phyloP scores from a whole-genome alignment of 495 filamentous ascomycete genomes.

The Mytilinidion resinicola region DNA sequence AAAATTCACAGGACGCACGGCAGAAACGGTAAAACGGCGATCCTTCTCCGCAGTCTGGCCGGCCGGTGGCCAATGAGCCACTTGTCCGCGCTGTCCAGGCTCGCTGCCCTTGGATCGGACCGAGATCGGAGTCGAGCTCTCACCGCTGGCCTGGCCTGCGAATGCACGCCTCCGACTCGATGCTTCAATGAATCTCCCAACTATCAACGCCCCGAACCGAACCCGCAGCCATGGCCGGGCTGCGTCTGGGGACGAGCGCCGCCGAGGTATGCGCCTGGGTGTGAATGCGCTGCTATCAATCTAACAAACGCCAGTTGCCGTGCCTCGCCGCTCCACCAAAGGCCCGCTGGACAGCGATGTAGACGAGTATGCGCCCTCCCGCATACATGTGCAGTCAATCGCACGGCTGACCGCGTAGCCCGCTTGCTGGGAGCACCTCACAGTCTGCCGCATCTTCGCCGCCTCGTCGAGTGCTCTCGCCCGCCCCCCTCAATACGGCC shows the following conservation, averaged over 20 bases:
- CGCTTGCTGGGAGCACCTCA: constrained; percentile 4
- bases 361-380: constrained; percentile 28
- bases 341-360: constrained; percentile 31
- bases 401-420: constrained; percentile 14
- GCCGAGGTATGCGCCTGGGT: constrained; percentile 9
- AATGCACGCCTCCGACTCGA: not conserved
- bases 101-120: not conserved
- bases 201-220: constrained; percentile 5
- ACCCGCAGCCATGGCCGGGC: constrained; percentile 21
- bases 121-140: not conserved
- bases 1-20: not conserved
- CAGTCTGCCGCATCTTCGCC: not conserved
- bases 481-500: constrained; percentile 5
- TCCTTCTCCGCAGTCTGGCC: not conserved
- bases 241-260: constrained; percentile 21
- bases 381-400: not conserved
- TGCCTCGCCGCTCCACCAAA: constrained; percentile 29
- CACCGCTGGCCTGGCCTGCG: not conserved
- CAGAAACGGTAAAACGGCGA: not conserved
- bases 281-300: not conserved
- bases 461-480: constrained; percentile 16
- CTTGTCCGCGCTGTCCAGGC: not conserved
- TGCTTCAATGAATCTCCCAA: not conserved
- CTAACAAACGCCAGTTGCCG: constrained; percentile 16
- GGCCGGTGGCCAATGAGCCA: not conserved